A percentile compares a stretch with the other conserved stretches of the same genome.
Evolutionary conservation across 2,329 filamentous ascomycete species (phyloP).

Genomic region (Paramyrothecium sp.): DNA sequence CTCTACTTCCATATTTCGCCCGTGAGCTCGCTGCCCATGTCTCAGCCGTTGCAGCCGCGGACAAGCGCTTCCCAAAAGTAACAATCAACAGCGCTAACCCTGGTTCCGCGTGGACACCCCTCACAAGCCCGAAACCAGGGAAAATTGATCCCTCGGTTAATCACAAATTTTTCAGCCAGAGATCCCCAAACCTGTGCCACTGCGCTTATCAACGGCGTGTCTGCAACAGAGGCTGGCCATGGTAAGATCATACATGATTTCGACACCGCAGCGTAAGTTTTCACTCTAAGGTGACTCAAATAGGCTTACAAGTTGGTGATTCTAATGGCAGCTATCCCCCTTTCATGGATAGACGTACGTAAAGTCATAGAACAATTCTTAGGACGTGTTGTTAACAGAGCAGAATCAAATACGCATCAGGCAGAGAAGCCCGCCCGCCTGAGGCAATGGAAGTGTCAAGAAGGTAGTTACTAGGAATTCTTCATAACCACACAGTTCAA

Average conservation of each 20-base stretch:
- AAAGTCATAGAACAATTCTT: too few species aligned
- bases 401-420: too few species aligned
- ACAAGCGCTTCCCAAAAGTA: constrained; percentile 20
- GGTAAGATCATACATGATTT: constrained; percentile 37
- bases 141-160: constrained; percentile 33
- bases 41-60: constrained; percentile 12
- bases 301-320: background rate
- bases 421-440: too few species aligned
- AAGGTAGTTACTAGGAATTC: too few species aligned
- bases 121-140: constrained; percentile 32
- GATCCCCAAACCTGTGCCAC: constrained; percentile 33
- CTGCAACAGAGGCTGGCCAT: constrained; percentile 23
- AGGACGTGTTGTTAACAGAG: too few species aligned
- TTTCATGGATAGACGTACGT: constrained; percentile 32
- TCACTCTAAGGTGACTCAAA: background rate
- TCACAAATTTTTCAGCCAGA: constrained; percentile 34
- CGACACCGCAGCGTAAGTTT: constrained; percentile 28
- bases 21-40: constrained; percentile 31
- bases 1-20: constrained; percentile 33
- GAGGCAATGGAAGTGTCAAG: too few species aligned
- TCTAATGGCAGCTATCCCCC: constrained; percentile 26
- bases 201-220: constrained; percentile 35
- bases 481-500: too few species aligned
- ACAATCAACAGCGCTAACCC: constrained; percentile 37
- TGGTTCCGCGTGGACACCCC: constrained; percentile 35